Base-by-base conservation (phyloP, 805 yeast genomes). In the Yarrowia osloensis region DNA sequence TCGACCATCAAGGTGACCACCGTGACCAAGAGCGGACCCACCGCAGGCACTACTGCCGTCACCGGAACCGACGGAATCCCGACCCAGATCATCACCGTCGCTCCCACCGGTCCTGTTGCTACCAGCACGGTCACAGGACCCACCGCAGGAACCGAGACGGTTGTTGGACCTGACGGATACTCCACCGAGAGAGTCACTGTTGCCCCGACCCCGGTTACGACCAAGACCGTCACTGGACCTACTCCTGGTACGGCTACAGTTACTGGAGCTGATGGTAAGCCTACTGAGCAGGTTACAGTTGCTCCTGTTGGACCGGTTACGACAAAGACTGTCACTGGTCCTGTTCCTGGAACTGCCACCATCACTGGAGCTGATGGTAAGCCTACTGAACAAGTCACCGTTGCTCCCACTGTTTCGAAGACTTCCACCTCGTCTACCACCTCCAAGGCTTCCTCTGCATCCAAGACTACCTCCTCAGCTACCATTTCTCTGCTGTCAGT, bases 21-120 rank as follows among this genome's bases (percentile, higher is more conserved):
- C n/a, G 26, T 49, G n/a, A 49, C 54, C 26, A 5, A 49, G 37
- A 4, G 3, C 24, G 54, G 54, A 4, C 54, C 54, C 6, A 49
- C 37, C 1, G 54, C 54, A 0, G 54, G 54, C 4, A 5, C 40
- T 13, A 50, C 57, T 15, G 57, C 57, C 12, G 13, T 31, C 28
- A 50, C 57, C 2, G 57, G 40, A 3, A 7, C 26, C 2, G 57
- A 50, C 15, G 40, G 37, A 15, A 17, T 49, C 12, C 54, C 54
- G 26, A 49, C 54, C 11, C 54, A 49, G 26, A 49, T 49, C 37
- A 46, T 46, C 31, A 46, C 52, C 13, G 22, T 47, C 28, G 52
- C 22, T 8, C 52, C 52, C 17, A 28, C 52, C 21, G 52, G 52
- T 15, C 50, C 50, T 6, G 50, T 46, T 3, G 29, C 50, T 7